These are phyloP conservation scores for Aspergillus pseudoviridinutans DNA, from an alignment of 2,329 filamentous ascomycete species.

Conservation along the genomic window DNA sequence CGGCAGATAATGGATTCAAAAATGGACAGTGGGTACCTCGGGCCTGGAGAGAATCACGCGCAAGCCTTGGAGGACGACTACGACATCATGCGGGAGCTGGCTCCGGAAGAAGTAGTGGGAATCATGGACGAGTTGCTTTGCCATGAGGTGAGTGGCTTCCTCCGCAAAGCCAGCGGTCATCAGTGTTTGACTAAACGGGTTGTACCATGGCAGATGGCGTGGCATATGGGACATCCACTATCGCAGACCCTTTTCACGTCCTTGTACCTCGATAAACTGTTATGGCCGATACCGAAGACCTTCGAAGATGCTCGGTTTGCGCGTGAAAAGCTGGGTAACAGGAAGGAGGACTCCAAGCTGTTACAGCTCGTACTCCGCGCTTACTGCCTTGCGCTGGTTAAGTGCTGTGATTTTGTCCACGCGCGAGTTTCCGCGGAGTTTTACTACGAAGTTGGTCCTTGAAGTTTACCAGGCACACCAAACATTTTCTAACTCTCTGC, in stretches of 20 bases:
- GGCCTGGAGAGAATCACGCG: constrained; percentile 59
- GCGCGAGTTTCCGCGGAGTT: constrained; percentile 74
- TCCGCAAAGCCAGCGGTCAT: no score
- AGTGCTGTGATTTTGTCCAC: constrained; percentile 76
- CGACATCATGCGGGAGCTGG: constrained; percentile 63
- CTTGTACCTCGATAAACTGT: constrained; percentile 78
- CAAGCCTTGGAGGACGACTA: constrained; percentile 74
- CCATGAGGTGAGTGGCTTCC: constrained; percentile 62
- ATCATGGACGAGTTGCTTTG: constrained; percentile 92
- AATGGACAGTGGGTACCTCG: constrained; percentile 91
- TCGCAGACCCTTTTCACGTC: constrained; percentile 94
- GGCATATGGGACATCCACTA: constrained; percentile 93
- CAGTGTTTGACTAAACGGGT: constrained; percentile 7
- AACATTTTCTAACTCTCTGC: constrained; percentile 13
- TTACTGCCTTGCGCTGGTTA: constrained; percentile 81
- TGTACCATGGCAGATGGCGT: constrained; percentile 66
- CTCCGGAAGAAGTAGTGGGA: constrained; percentile 77
- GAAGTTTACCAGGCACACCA: not conserved
- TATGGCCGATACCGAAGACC: constrained; percentile 64
- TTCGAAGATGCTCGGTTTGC: constrained; percentile 64
- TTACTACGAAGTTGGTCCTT: constrained; percentile 71
- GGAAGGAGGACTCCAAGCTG: constrained; percentile 41
- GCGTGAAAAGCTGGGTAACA: constrained; percentile 23
- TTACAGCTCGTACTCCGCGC: constrained; percentile 66
- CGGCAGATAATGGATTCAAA: constrained; percentile 94